Conservation (phyloP, 73 alveolate genomes). For the Tetrahymena borealis region DNA sequence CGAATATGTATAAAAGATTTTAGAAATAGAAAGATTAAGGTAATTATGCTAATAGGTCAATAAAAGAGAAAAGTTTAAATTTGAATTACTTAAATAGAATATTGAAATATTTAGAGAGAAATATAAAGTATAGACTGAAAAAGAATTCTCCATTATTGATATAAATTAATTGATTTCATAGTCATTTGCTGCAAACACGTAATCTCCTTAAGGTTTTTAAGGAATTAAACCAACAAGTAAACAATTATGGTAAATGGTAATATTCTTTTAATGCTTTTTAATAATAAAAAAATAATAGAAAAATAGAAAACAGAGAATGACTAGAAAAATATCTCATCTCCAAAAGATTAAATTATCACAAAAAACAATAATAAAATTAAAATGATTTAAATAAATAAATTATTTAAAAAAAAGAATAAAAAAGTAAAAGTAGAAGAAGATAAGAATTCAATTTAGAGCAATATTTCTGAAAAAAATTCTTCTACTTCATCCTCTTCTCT, state of each 20-base stretch:
- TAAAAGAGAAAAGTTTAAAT: neutral
- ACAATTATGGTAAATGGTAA: too few relatives aligned
- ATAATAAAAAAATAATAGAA: neutral
- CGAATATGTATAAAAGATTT: neutral
- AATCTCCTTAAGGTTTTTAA: neutral
- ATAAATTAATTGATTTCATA: neutral
- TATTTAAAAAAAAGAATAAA: neutral
- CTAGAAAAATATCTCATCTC: neutral
- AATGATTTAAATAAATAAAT: neutral
- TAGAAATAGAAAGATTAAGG: neutral
- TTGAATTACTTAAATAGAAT: neutral
- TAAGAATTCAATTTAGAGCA: neutral
- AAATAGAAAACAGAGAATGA: neutral
- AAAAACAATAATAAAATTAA: neutral
- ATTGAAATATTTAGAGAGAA: neutral
- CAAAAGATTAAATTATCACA: neutral
- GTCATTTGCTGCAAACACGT: neutral
- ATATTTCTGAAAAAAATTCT: neutral
- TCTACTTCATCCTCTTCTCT: neutral
- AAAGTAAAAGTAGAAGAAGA: neutral
- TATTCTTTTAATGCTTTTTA: too few relatives aligned
- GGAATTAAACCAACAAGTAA: neutral
- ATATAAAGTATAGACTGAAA: neutral
- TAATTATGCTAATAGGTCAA: neutral
- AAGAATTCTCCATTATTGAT: neutral